These are phyloP conservation scores for Luvunga scandens DNA, from an alignment of 345 rosid species.

Conservation along the genomic window DNA sequence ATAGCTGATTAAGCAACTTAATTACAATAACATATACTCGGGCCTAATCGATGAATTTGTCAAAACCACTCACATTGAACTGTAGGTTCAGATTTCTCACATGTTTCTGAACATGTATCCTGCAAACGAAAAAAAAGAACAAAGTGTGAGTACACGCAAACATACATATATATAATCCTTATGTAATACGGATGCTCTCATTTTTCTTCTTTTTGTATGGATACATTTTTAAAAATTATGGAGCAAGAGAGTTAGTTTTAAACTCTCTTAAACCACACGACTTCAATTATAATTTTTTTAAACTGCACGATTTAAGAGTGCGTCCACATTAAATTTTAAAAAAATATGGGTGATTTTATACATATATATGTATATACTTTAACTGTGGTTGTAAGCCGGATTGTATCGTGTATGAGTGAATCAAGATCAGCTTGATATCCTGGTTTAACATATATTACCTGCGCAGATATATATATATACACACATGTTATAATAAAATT, in stretches of 20 bases:
- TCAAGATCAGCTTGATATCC: conserved; percentile 77
- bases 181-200: fast-evolving
- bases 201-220: too few relatives aligned
- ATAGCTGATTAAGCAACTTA: neutral
- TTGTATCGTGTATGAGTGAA: conserved; percentile 68
- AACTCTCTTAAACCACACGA: too few relatives aligned
- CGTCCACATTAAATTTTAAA: too few relatives aligned
- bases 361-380: conserved; percentile 38
- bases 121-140: conserved; percentile 11
- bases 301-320: fast-evolving
- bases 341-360: too few relatives aligned
- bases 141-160: neutral
- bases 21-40: neutral
- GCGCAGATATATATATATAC: neutral
- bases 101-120: conserved; percentile 76
- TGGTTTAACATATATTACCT: conserved; percentile 89
- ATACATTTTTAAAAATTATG: fast-evolving
- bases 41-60: neutral
- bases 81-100: conserved; percentile 61
- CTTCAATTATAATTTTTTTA: too few relatives aligned
- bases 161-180: too few relatives aligned
- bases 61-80: conserved; percentile 44
- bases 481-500: too few relatives aligned
- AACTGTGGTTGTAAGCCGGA: conserved; percentile 50
- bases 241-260: fast-evolving